Conservation (phyloP, 2,329 filamentous ascomycete genomes). For the Neophaeococcomyces aloes region DNA sequence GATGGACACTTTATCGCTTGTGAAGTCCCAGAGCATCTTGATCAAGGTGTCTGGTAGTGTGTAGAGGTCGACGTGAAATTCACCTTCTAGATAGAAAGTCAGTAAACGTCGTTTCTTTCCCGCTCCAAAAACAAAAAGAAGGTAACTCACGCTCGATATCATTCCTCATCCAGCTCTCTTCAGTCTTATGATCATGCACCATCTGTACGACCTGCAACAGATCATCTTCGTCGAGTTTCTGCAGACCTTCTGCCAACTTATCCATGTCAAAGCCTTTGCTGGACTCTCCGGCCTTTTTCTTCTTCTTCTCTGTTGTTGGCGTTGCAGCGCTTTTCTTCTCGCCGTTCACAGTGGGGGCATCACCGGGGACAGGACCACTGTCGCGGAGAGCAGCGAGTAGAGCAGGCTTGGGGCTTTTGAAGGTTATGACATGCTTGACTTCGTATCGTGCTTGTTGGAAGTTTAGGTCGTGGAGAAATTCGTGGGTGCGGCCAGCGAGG, state of each 20-base stretch:
- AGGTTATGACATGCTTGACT: slow-evolving; percentile 64
- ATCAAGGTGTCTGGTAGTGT: slow-evolving; percentile 84
- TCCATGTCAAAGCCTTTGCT: slow-evolving; percentile 72
- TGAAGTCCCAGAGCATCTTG: slow-evolving; percentile 93
- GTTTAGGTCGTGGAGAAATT: slow-evolving; percentile 80
- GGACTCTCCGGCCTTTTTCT: slow-evolving; percentile 60
- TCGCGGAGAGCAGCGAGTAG: slow-evolving; percentile 69
- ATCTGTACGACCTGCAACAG: slow-evolving; percentile 90
- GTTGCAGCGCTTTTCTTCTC: slow-evolving; percentile 47
- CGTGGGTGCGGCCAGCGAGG: slow-evolving; percentile 69
- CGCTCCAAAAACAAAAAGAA: too few relatives aligned
- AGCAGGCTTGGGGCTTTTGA: slow-evolving; percentile 71
- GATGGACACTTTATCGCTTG: slow-evolving; percentile 32
- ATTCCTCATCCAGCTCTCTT: slow-evolving; percentile 93
- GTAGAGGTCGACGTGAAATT: slow-evolving; percentile 97
- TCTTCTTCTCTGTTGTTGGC: slow-evolving; percentile 47
- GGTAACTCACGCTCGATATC: slow-evolving; percentile 74
- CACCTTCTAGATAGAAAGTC: slow-evolving; percentile 55
- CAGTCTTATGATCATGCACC: slow-evolving; percentile 92
- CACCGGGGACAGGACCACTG: slow-evolving; percentile 72
- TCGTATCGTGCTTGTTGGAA: slow-evolving; percentile 77
- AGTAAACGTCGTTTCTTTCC: too few relatives aligned
- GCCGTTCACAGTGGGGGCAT: slow-evolving; percentile 43
- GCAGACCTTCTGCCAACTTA: slow-evolving; percentile 84
- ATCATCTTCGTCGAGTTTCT: slow-evolving; percentile 86